A percentile compares a stretch with the other conserved stretches of the same genome.
Evolutionary conservation across 2,329 filamentous ascomycete genomes (phyloP).

Genomic region (Sporothrix pallida): DNA sequence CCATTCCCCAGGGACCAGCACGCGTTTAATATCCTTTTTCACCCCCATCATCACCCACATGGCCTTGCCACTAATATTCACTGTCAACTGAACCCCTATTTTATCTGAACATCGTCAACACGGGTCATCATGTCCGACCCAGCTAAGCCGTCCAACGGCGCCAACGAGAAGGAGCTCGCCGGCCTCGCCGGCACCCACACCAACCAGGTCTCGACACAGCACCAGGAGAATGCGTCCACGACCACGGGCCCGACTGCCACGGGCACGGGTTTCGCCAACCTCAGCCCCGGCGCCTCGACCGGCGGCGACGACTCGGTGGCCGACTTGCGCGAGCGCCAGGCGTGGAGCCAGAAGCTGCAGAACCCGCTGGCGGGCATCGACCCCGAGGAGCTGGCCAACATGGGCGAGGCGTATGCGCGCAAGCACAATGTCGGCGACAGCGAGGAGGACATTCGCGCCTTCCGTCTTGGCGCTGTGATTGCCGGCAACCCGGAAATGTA

Average conservation of each 20-base stretch:
- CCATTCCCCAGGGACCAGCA: neutral
- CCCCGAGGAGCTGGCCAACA: slow-evolving; percentile 56
- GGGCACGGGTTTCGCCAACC: neutral
- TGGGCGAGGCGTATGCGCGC: slow-evolving; percentile 61
- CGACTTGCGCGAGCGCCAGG: slow-evolving; percentile 19
- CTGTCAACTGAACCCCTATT: slow-evolving; percentile 1
- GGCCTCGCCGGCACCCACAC: slow-evolving; percentile 2
- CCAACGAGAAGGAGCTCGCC: slow-evolving; percentile 13
- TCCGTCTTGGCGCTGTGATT: slow-evolving; percentile 64
- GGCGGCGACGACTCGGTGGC: slow-evolving; percentile 11
- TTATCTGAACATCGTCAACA: neutral
- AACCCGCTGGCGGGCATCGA: slow-evolving; percentile 52
- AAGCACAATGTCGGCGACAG: slow-evolving; percentile 56
- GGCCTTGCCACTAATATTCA: slow-evolving; percentile 20
- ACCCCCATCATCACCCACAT: neutral
- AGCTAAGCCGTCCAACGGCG: neutral
- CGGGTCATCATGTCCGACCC: slow-evolving; percentile 16
- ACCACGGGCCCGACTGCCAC: neutral
- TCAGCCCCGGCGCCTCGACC: neutral
- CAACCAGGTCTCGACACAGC: slow-evolving; percentile 13
- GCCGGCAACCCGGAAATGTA: slow-evolving; percentile 59
- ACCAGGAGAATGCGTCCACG: slow-evolving; percentile 15
- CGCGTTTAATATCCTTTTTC: neutral
- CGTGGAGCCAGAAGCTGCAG: slow-evolving; percentile 43
- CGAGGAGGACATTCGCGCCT: slow-evolving; percentile 58